Evolutionary conservation across 2,329 filamentous ascomycete species (phyloP).

Genomic region (Ophiostoma quercus): DNA sequence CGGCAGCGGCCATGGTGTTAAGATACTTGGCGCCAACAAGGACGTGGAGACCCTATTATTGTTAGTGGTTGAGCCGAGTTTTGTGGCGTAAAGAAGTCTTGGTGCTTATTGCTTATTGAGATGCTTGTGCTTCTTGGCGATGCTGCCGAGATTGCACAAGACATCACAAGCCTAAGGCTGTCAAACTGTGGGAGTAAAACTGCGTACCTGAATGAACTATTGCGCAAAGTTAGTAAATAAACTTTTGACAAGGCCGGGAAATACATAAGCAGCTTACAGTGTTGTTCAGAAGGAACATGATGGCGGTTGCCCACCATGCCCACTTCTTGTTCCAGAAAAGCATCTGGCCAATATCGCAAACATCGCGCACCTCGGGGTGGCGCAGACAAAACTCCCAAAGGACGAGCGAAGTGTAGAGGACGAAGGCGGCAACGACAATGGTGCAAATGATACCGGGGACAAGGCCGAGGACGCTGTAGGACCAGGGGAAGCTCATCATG

Average conservation of each 20-base stretch:
- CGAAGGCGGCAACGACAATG: constrained; percentile 66
- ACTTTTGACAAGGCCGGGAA: not conserved
- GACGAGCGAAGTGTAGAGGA: constrained; percentile 65
- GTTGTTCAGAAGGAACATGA: constrained; percentile 93
- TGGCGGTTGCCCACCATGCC: constrained; percentile 63
- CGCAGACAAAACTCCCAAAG: constrained; percentile 82
- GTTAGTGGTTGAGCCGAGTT: constrained; percentile 14
- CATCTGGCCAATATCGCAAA: constrained; percentile 93
- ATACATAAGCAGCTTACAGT: constrained; percentile 42
- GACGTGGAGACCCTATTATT: constrained; percentile 65
- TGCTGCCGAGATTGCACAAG: constrained; percentile 27
- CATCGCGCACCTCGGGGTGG: constrained; percentile 85
- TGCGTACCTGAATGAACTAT: constrained; percentile 63
- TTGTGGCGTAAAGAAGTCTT: not conserved
- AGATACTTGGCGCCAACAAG: constrained; percentile 80
- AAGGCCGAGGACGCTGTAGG: constrained; percentile 79
- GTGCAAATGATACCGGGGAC: constrained; percentile 84
- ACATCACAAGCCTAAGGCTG: not conserved
- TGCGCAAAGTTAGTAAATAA: constrained; percentile 12
- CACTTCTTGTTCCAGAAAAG: constrained; percentile 80
- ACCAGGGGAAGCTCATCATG: constrained; percentile 96
- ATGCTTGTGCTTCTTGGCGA: constrained; percentile 1
- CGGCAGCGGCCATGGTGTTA: constrained; percentile 75
- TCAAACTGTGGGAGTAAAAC: not conserved
- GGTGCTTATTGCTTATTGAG: not conserved